These are phyloP conservation scores for Chaetomiaceae sp. DNA, from an alignment of 2,329 filamentous ascomycete genomes.

Conservation along the genomic window DNA sequence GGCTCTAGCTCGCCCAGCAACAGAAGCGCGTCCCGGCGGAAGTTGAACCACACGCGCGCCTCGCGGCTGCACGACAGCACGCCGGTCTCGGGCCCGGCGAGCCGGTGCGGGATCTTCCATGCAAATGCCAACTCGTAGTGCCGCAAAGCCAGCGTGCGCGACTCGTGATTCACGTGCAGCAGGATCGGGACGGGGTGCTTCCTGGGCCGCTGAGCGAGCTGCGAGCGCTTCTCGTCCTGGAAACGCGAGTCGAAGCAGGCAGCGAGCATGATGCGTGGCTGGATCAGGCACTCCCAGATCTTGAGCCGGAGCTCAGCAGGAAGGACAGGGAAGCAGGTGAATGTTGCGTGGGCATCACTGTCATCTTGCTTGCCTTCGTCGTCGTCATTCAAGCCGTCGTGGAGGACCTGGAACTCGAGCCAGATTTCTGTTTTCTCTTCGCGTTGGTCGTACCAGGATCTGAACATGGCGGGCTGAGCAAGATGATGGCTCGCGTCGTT, in stretches of 20 bases:
- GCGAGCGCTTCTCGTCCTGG: conserved; percentile 23
- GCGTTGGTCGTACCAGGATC: conserved; percentile 15
- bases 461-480: conserved; percentile 11
- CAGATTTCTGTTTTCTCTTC: conserved; percentile 30
- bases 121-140: conserved; percentile 43
- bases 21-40: conserved; percentile 40
- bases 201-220: conserved; percentile 17
- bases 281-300: conserved; percentile 41
- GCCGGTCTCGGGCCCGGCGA: conserved; percentile 23
- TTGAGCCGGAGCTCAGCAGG: conserved; percentile 43
- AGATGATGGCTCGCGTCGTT: too few relatives aligned
- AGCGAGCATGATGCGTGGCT: conserved; percentile 39
- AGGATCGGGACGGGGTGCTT: conserved; percentile 33
- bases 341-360: conserved; percentile 18
- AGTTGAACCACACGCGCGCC: conserved; percentile 43
- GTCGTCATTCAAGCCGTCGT: conserved; percentile 33
- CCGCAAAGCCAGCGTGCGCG: conserved; percentile 35
- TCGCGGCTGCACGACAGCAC: conserved; percentile 28
- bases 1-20: conserved; percentile 44
- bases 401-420: conserved; percentile 41
- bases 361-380: conserved; percentile 9
- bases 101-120: conserved; percentile 40
- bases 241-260: conserved; percentile 35
- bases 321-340: conserved; percentile 35
- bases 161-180: conserved; percentile 40